A percentile compares a stretch with the other conserved stretches of the same genome.
These are phyloP conservation scores for Phytophthora syringae DNA, from an alignment of 352 stramenopile species.

Conservation along the genomic window DNA sequence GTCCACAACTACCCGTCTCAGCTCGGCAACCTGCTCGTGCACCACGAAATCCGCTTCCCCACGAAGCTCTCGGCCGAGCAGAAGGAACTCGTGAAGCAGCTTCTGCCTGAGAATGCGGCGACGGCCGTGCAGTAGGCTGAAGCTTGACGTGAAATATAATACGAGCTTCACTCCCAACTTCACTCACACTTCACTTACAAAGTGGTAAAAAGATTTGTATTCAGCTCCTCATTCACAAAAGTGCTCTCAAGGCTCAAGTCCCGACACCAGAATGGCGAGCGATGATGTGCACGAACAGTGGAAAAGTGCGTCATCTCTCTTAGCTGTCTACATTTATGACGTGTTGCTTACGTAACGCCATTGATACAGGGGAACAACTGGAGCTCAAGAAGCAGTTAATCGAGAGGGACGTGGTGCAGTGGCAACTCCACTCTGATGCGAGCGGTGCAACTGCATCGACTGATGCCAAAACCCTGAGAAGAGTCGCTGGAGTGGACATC, in stretches of 20 bases:
- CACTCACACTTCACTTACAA: constrained; percentile 15
- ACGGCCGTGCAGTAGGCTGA: constrained; percentile 27
- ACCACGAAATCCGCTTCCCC: constrained; percentile 96
- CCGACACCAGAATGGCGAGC: constrained; percentile 16
- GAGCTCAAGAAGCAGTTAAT: constrained; percentile 62
- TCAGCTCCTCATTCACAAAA: constrained; percentile 7
- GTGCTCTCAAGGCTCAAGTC: neutral
- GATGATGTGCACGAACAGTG: constrained; percentile 23
- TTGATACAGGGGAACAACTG: constrained; percentile 54
- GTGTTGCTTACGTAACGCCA: neutral
- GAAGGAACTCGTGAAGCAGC: constrained; percentile 77
- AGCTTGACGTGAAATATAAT: neutral
- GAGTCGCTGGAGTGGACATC: constrained; percentile 83
- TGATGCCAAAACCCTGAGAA: constrained; percentile 30
- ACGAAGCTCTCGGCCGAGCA: constrained; percentile 87
- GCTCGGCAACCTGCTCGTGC: constrained; percentile 94
- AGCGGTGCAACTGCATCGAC: constrained; percentile 2
- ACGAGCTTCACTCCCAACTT: neutral
- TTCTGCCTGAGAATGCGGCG: constrained; percentile 40
- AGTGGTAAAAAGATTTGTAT: constrained; percentile 20
- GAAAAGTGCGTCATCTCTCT: constrained; percentile 29
- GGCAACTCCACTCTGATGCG: constrained; percentile 32
- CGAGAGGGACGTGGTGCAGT: constrained; percentile 52
- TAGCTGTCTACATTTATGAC: neutral
- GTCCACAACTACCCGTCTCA: constrained; percentile 89